Base-by-base conservation (phyloP, 768 basidiomycete genomes). In the Agrocybe praecox region DNA sequence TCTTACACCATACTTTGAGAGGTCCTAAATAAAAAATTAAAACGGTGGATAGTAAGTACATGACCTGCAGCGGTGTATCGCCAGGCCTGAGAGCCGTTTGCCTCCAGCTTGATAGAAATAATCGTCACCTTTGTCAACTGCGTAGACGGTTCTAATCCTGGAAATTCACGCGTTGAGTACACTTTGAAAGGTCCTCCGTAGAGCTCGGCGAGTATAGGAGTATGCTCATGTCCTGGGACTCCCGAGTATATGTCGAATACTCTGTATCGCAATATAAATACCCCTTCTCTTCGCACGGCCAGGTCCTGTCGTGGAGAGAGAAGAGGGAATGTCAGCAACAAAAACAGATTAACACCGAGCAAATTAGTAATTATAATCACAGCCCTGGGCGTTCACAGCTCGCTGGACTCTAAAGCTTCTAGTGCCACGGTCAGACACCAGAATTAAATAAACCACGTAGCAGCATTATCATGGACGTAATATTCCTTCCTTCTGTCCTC, bases 91-190 rank as follows among this genome's bases (percentile, higher is more conserved):
- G 18, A n/a, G n/a, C n/a, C 14, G n/a, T 40, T 29, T 29, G 26
- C 26, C 26, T 29, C 26, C 5, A 29, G 26, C 6, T 54, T 36
- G 12, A 54, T 33, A 42, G 47, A 56, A 17, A 46, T 18, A 59
- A 23, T 22, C 61, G 69, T 53, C 62, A 84, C 88, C 79, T 84
- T 87, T 22, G 87, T 89, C 53, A 90, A 71, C 24, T 87, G 83
- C 0, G 89, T 90, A 6, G 88, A 89, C 2, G 87, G 80, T 32
- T 75, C 78, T 36, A 90, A 65, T 1, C 89, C 88, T 0, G 89
- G 89, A 67, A 90, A 90, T 69, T 87, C 85, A 59, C 88, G 85
- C 1, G 89, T 89, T 18, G 87, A 86, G 64, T 87, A 89, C 17
- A 90, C 82, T 62, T 77, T 79, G 74, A 90, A 90, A 9, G 80